These are phyloP conservation scores for Brachypodium distachyon DNA, from an alignment of 202 grass and related monocot genomes.

Conservation along the genomic window DNA sequence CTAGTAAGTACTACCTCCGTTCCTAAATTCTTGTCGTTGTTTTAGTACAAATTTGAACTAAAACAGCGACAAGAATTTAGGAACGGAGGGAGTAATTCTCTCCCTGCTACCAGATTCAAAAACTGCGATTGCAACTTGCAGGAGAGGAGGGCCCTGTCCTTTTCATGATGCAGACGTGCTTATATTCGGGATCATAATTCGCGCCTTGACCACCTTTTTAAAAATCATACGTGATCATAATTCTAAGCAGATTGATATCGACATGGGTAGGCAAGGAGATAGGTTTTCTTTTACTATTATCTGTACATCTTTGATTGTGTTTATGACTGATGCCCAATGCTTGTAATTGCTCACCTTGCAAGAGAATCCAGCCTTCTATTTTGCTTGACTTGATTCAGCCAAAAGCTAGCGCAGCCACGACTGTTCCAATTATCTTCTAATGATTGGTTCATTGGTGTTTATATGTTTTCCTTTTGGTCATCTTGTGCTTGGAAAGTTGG, in stretches of 20 bases:
- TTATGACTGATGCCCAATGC: neutral
- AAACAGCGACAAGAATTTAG: too few relatives aligned
- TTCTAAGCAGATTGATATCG: constrained; percentile 16
- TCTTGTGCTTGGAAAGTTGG: neutral
- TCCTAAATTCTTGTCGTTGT: too few relatives aligned
- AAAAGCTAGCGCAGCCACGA: neutral
- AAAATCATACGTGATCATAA: constrained; percentile 9
- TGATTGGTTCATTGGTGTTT: neutral
- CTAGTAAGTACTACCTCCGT: too few relatives aligned
- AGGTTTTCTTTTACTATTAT: neutral
- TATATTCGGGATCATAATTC: constrained; percentile 41
- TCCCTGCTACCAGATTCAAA: constrained; percentile 12
- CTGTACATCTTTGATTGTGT: neutral
- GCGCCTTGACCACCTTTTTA: constrained; percentile 18
- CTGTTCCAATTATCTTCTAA: constrained; percentile 20
- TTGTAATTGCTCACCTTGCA: neutral
- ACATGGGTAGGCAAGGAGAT: neutral
- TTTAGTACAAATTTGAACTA: too few relatives aligned
- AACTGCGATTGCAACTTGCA: neutral
- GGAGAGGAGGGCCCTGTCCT: constrained; percentile 4
- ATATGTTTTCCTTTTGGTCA: constrained; percentile 24
- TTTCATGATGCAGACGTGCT: constrained; percentile 33
- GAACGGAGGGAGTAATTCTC: too few relatives aligned
- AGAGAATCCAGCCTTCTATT: neutral
- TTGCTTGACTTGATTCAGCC: neutral